A percentile compares a stretch with the other conserved stretches of the same genome.
phyloP scores from a whole-genome alignment of 1,139 yeast genomes.

The Suhomyces taliae region DNA sequence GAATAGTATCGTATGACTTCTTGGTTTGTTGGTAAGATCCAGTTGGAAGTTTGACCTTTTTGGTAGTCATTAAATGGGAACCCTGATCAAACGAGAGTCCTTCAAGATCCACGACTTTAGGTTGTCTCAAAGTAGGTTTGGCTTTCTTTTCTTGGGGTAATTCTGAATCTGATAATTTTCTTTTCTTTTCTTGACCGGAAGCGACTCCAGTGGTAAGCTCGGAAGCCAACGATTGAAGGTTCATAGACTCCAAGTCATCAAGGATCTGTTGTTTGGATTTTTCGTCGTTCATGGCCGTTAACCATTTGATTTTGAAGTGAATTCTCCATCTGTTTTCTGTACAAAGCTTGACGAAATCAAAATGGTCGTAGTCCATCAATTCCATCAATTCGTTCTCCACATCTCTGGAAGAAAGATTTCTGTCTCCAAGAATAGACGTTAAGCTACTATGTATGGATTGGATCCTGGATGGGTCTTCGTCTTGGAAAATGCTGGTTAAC shows the following conservation, averaged over 20 bases:
- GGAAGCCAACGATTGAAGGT: constrained; percentile 23
- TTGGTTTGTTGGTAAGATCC: constrained; percentile 80
- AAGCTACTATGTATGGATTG: constrained; percentile 18
- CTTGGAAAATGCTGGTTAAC: constrained; percentile 14
- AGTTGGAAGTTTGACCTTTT: constrained; percentile 72
- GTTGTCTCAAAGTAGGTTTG: constrained; percentile 31
- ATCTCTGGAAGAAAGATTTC: constrained; percentile 31
- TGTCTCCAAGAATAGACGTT: constrained; percentile 18
- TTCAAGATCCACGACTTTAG: constrained; percentile 63
- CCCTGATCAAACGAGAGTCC: constrained; percentile 71
- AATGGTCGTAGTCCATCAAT: constrained; percentile 51
- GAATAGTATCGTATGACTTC: constrained; percentile 80
- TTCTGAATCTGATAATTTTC: constrained; percentile 14
- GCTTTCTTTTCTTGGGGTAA: constrained; percentile 6
- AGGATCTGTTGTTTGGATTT: constrained; percentile 29
- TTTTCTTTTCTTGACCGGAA: constrained; percentile 14
- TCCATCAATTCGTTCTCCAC: constrained; percentile 55
- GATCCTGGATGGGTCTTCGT: constrained; percentile 17
- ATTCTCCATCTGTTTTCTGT: constrained; percentile 54
- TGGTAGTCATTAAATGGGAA: constrained; percentile 62
- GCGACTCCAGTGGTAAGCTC: constrained; percentile 23
- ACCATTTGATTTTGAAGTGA: constrained; percentile 53
- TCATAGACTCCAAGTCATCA: constrained; percentile 23
- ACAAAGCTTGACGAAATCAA: constrained; percentile 48
- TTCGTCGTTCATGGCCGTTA: constrained; percentile 34